A percentile compares a stretch with the other conserved stretches of the same genome.
Evolutionary conservation across 768 basidiomycete species (phyloP).

Genomic region (Pleurotus djamor): DNA sequence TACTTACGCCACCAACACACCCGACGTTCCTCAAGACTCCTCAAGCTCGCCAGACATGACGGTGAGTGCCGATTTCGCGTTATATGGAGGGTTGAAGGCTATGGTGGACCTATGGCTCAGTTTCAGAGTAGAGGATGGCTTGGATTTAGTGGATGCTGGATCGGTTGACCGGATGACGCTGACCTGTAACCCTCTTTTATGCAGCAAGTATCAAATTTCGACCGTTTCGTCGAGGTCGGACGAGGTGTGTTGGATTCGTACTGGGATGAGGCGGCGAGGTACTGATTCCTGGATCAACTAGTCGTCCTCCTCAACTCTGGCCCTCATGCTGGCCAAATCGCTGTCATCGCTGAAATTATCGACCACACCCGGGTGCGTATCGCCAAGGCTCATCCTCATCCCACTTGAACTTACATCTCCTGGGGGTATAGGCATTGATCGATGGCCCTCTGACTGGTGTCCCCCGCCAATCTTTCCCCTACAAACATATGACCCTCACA

Average conservation of each 20-base stretch:
- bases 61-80: neutral
- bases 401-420: neutral
- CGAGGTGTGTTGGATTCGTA: slow-evolving; percentile 56
- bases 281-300: slow-evolving; percentile 18
- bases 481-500: slow-evolving; percentile 91
- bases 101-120: neutral
- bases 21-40: slow-evolving; percentile 5
- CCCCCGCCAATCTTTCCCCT: slow-evolving; percentile 89
- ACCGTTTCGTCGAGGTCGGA: slow-evolving; percentile 98
- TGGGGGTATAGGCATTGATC: slow-evolving; percentile 73
- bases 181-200: neutral
- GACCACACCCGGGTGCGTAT: slow-evolving; percentile 94
- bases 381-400: neutral
- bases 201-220: slow-evolving; percentile 69
- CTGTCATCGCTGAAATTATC: slow-evolving; percentile 95
- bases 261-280: neutral
- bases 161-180: neutral
- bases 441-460: slow-evolving; percentile 93
- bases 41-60: slow-evolving; percentile 6
- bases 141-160: neutral
- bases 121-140: neutral
- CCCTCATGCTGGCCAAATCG: slow-evolving; percentile 83
- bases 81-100: neutral
- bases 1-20: neutral
- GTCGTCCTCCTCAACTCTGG: slow-evolving; percentile 95